These are phyloP conservation scores for Didymella lethalis DNA, from an alignment of 2,329 filamentous ascomycete species.

Conservation along the genomic window DNA sequence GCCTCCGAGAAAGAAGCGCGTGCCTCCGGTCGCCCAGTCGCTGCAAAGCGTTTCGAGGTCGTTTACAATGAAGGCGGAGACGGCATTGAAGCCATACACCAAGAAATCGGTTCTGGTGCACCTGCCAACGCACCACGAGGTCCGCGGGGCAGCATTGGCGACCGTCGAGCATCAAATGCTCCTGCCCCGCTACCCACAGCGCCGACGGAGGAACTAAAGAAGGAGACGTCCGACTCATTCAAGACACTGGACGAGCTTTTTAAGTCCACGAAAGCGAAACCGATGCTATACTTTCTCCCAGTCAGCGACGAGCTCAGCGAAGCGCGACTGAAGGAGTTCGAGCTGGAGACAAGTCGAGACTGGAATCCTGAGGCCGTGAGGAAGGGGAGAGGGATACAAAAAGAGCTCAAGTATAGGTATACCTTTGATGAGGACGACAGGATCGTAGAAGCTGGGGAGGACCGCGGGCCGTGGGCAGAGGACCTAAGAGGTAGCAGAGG, in stretches of 20 bases:
- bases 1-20: slow-evolving; percentile 42
- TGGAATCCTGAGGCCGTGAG: slow-evolving; percentile 49
- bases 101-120: slow-evolving; percentile 42
- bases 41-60: slow-evolving; percentile 44
- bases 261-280: slow-evolving; percentile 66
- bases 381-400: slow-evolving; percentile 41
- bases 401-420: slow-evolving; percentile 48
- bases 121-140: slow-evolving; percentile 37
- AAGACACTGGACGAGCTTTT: slow-evolving; percentile 68
- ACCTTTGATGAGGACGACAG: slow-evolving; percentile 56
- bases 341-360: slow-evolving; percentile 53
- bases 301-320: slow-evolving; percentile 70
- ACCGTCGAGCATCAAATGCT: slow-evolving; percentile 1
- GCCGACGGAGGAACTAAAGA: slow-evolving; percentile 17
- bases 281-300: slow-evolving; percentile 70
- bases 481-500: slow-evolving; percentile 27
- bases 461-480: slow-evolving; percentile 43
- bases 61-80: slow-evolving; percentile 35
- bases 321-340: slow-evolving; percentile 69
- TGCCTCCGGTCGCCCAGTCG: slow-evolving; percentile 24
- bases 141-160: slow-evolving; percentile 21
- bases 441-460: slow-evolving; percentile 53
- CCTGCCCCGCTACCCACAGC: slow-evolving; percentile 10
- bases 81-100: slow-evolving; percentile 40
- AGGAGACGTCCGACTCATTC: slow-evolving; percentile 50